phyloP scores from a whole-genome alignment of 2,329 filamentous ascomycete genomes.

The Podosphaera fusca region DNA sequence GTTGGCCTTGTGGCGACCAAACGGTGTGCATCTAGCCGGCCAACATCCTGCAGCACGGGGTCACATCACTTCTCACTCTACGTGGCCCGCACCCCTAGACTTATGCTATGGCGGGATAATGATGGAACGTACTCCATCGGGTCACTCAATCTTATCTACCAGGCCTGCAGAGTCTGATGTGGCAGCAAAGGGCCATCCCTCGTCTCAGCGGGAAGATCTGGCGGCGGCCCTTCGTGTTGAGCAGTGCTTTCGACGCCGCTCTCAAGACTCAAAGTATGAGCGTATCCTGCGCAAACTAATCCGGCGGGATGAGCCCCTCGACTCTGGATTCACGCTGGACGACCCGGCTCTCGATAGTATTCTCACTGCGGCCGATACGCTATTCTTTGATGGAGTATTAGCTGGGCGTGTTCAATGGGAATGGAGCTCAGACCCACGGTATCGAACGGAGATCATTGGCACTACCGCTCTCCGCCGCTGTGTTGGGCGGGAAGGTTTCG shows the following conservation, averaged over 20 bases:
- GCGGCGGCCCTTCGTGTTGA: constrained; percentile 10
- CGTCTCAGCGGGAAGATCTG: background rate
- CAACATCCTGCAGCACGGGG: too few species aligned
- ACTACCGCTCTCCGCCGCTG: constrained; percentile 32
- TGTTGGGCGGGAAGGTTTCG: constrained; percentile 24
- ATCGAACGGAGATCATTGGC: constrained; percentile 32
- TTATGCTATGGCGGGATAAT: constrained; percentile 5
- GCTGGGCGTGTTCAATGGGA: constrained; percentile 36
- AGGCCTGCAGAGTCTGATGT: constrained; percentile 5
- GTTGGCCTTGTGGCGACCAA: too few species aligned
- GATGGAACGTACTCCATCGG: constrained; percentile 15
- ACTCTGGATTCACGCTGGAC: constrained; percentile 26
- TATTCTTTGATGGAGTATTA: constrained; percentile 36
- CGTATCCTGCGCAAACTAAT: constrained; percentile 35
- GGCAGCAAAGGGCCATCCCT: constrained; percentile 6
- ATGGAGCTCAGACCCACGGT: constrained; percentile 31
- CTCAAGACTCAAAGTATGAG: constrained; percentile 7
- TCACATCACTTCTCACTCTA: too few species aligned
- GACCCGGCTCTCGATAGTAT: constrained; percentile 32
- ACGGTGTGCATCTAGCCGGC: too few species aligned
- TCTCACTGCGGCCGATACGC: constrained; percentile 35
- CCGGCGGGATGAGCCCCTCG: constrained; percentile 24
- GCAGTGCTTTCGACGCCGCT: constrained; percentile 5
- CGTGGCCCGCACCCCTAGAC: too few species aligned
- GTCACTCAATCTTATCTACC: constrained; percentile 15